Conservation (phyloP, 345 rosid species). For the Turritis glabra region DNA sequence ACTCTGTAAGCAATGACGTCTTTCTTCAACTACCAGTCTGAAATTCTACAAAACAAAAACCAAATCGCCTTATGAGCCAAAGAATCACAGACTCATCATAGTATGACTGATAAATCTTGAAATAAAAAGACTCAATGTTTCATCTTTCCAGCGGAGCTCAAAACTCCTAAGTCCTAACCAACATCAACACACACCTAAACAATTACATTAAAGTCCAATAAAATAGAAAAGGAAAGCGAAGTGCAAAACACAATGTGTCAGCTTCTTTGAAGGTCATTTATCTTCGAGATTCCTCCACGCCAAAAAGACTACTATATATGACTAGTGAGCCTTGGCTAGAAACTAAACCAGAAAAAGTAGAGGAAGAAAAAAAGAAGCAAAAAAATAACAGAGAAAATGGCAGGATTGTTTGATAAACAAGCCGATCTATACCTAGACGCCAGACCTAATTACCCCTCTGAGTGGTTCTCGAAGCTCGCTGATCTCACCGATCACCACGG, state of each 20-base stretch:
- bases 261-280: conserved; percentile 1
- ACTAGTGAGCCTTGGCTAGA: neutral
- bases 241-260: neutral
- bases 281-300: conserved; percentile 20
- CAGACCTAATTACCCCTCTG: conserved; percentile 58
- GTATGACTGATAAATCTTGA: neutral
- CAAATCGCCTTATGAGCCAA: conserved; percentile 9
- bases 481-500: conserved; percentile 46
- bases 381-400: conserved; percentile 40
- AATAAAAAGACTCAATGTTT: neutral
- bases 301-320: conserved; percentile 18
- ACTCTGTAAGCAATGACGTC: conserved; percentile 38
- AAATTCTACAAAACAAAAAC: conserved; percentile 7
- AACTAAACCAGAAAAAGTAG: neutral
- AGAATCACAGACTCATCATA: neutral
- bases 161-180: conserved; percentile 14
- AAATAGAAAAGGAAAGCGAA: neutral
- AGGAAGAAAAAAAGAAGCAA: neutral
- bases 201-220: neutral
- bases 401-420: conserved; percentile 67
- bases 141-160: conserved; percentile 1
- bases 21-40: conserved; percentile 26
- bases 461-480: conserved; percentile 65
- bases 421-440: conserved; percentile 58
- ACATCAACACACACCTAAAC: neutral